These are phyloP conservation scores for Zelopaecilomyces penicillatus DNA, from an alignment of 2,329 filamentous ascomycete genomes.

Conservation along the genomic window DNA sequence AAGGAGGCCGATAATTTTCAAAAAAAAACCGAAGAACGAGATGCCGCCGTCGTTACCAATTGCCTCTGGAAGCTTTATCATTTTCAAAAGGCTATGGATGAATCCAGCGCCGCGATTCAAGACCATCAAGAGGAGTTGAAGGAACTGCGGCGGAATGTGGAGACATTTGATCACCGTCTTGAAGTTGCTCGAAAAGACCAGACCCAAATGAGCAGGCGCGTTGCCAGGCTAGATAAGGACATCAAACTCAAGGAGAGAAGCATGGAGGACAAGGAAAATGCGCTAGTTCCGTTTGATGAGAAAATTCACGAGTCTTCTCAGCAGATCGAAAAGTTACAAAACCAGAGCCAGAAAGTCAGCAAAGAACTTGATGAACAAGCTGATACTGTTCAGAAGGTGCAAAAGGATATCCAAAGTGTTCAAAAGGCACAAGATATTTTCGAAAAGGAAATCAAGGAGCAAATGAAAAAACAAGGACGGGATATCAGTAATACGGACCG, in stretches of 20 bases:
- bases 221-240: constrained; percentile 71
- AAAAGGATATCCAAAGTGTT: constrained; percentile 75
- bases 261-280: constrained; percentile 78
- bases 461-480: constrained; percentile 77
- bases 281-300: constrained; percentile 80
- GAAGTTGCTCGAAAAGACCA: constrained; percentile 82
- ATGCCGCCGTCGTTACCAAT: constrained; percentile 85
- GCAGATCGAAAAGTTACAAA: constrained; percentile 60
- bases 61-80: constrained; percentile 96
- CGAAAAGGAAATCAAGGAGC: constrained; percentile 78
- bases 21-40: constrained; percentile 80
- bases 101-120: constrained; percentile 82
- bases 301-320: constrained; percentile 74
- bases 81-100: constrained; percentile 87
- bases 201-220: constrained; percentile 63
- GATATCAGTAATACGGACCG: constrained; percentile 79
- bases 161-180: constrained; percentile 71
- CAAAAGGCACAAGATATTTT: constrained; percentile 84
- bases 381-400: constrained; percentile 59
- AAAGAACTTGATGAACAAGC: constrained; percentile 71
- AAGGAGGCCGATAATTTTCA: constrained; percentile 90
- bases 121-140: constrained; percentile 92
- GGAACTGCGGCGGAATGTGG: constrained; percentile 80
- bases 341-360: constrained; percentile 59
- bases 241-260: constrained; percentile 82